Evolutionary conservation across 106 monocot species (phyloP).

Genomic region (Acorus calamus): DNA sequence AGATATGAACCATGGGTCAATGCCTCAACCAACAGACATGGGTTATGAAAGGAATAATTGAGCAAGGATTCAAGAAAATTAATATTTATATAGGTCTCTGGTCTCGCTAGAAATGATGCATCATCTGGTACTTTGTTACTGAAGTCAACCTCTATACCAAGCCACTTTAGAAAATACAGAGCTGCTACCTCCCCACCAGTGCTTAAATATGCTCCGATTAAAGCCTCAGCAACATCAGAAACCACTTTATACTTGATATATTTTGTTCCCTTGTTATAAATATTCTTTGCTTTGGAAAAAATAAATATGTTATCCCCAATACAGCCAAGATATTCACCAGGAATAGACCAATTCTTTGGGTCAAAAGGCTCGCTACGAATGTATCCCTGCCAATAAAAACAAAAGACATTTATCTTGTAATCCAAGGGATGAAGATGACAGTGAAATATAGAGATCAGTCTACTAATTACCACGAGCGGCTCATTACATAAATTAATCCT

Average conservation of each 20-base stretch:
- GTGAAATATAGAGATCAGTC: neutral
- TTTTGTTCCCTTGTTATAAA: slow-evolving; percentile 24
- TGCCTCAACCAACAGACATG: slow-evolving; percentile 60
- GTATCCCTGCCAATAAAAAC: slow-evolving; percentile 35
- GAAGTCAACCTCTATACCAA: slow-evolving; percentile 34
- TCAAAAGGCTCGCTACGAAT: slow-evolving; percentile 38
- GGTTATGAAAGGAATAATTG: slow-evolving; percentile 32
- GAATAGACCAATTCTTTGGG: slow-evolving; percentile 35
- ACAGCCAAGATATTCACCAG: slow-evolving; percentile 14
- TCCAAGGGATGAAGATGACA: neutral
- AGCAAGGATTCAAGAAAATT: slow-evolving; percentile 34
- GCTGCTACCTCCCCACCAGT: slow-evolving; percentile 34
- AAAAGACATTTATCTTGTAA: neutral
- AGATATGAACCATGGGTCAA: slow-evolving; percentile 71
- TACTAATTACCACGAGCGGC: neutral
- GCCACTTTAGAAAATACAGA: slow-evolving; percentile 30
- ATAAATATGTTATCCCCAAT: neutral
- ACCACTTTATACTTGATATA: slow-evolving; percentile 38
- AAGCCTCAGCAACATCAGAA: slow-evolving; percentile 53
- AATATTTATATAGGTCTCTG: slow-evolving; percentile 36
- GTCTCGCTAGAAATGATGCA: slow-evolving; percentile 11
- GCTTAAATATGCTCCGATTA: slow-evolving; percentile 50
- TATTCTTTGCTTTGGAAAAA: slow-evolving; percentile 6
- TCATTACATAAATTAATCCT: no score
- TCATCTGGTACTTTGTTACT: slow-evolving; percentile 10